These are phyloP conservation scores for Lentinula lateritia DNA, from an alignment of 768 basidiomycete genomes.

Conservation along the genomic window DNA sequence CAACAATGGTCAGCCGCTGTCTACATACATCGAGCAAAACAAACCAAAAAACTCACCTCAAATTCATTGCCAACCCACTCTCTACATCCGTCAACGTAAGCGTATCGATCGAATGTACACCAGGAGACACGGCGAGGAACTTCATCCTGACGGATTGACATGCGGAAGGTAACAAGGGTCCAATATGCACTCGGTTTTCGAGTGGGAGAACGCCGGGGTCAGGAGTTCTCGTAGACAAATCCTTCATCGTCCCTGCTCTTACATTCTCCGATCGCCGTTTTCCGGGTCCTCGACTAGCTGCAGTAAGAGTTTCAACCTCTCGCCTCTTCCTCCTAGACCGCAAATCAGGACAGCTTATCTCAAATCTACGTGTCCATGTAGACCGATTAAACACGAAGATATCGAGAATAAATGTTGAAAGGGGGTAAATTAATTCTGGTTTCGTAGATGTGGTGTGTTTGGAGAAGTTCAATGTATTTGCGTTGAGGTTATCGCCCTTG, in stretches of 20 bases:
- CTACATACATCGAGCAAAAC: background rate
- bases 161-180: slow-evolving; percentile 77
- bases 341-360: slow-evolving; percentile 62
- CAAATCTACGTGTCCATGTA: slow-evolving; percentile 69
- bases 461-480: background rate
- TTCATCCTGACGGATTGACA: slow-evolving; percentile 87
- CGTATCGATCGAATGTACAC: slow-evolving; percentile 71
- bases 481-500: background rate
- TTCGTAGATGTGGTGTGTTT: background rate
- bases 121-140: slow-evolving; percentile 75
- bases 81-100: slow-evolving; percentile 73
- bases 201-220: slow-evolving; percentile 67
- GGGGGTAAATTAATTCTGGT: slow-evolving; percentile 57
- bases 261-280: slow-evolving; percentile 21
- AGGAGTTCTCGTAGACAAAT: background rate
- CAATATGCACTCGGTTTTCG: slow-evolving; percentile 74
- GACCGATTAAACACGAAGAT: slow-evolving; percentile 86
- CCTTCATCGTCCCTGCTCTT: background rate
- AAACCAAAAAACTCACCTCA: slow-evolving; percentile 43
- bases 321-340: slow-evolving; percentile 33
- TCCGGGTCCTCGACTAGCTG: slow-evolving; percentile 20
- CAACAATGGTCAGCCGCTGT: background rate
- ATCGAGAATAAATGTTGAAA: slow-evolving; percentile 74
- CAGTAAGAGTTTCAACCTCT: slow-evolving; percentile 20
- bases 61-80: slow-evolving; percentile 62